These are phyloP conservation scores for Botrytis cinerea DNA, from an alignment of 2,329 filamentous ascomycete genomes.

Conservation along the genomic window DNA sequence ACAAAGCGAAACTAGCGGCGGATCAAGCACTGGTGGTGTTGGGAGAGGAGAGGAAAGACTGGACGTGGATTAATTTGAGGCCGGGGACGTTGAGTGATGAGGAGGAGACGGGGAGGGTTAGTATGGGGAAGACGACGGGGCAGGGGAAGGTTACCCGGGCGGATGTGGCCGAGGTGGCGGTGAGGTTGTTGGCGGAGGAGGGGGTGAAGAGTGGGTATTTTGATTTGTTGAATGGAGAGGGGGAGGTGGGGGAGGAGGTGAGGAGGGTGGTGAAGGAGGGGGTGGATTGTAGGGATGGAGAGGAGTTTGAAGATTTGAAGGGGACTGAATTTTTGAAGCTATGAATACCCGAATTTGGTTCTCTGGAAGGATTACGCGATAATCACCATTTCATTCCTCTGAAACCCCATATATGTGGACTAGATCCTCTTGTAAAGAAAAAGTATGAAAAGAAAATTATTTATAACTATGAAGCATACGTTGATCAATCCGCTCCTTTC, in stretches of 20 bases:
- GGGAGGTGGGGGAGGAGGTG: conserved; percentile 51
- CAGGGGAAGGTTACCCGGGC: conserved; percentile 51
- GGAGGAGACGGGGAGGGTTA: conserved; percentile 47
- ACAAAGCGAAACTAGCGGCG: conserved; percentile 60
- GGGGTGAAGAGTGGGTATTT: conserved; percentile 53
- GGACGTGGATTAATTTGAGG: conserved; percentile 53
- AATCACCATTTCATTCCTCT: background rate
- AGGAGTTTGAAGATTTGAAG: conserved; percentile 42
- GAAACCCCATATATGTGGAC: background rate
- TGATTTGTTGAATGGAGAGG: conserved; percentile 57
- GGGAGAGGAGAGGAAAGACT: conserved; percentile 43
- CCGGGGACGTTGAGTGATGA: conserved; percentile 54
- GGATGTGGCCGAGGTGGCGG: conserved; percentile 60
- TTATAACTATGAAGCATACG: background rate
- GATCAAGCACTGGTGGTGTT: conserved; percentile 58
- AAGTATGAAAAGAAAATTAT: background rate
- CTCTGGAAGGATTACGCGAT: background rate
- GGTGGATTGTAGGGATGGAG: conserved; percentile 56
- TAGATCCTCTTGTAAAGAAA: background rate
- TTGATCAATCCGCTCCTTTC: background rate
- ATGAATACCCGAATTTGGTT: background rate
- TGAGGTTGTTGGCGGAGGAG: conserved; percentile 51
- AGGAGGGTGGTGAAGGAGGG: conserved; percentile 51
- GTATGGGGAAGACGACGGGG: conserved; percentile 46
- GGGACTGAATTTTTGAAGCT: conserved; percentile 21